phyloP scores from a whole-genome alignment of 2,329 filamentous ascomycete genomes.

The Curvularia eragrostidis region DNA sequence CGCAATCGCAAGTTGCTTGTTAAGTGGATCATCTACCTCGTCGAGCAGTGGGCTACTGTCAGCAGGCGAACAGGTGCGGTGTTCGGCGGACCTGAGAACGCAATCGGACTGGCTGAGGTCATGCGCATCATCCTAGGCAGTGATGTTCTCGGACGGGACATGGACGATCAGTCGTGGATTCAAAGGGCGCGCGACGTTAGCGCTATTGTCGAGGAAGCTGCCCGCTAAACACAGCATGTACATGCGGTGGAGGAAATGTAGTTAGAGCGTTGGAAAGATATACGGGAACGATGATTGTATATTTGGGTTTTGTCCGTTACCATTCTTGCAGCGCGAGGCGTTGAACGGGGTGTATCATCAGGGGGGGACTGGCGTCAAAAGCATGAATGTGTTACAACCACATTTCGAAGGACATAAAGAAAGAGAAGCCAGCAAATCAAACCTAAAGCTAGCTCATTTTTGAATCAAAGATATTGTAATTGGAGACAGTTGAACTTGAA shows the following conservation, averaged over 20 bases:
- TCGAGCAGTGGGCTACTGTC: conserved; percentile 66
- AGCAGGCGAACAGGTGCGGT: conserved; percentile 61
- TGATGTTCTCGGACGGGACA: conserved; percentile 46
- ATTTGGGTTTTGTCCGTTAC: conserved; percentile 19
- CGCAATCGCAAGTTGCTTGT: conserved; percentile 62
- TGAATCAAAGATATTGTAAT: conserved; percentile 21
- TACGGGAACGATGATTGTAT: conserved; percentile 18
- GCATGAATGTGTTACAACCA: conserved; percentile 23
- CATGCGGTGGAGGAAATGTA: neutral
- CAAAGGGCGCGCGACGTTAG: conserved; percentile 39
- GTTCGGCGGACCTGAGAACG: conserved; percentile 67
- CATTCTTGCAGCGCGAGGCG: conserved; percentile 40
- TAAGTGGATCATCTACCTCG: conserved; percentile 67
- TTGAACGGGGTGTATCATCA: conserved; percentile 38
- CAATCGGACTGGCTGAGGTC: conserved; percentile 51
- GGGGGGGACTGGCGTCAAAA: conserved; percentile 28
- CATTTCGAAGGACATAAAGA: conserved; percentile 21
- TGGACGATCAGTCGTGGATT: conserved; percentile 47
- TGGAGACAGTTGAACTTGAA: neutral
- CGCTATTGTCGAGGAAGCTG: conserved; percentile 39
- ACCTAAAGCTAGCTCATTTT: conserved; percentile 13
- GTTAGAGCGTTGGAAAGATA: conserved; percentile 8
- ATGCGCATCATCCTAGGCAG: conserved; percentile 54
- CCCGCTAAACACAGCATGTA: conserved; percentile 27
- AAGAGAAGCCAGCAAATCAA: conserved; percentile 6